Conservation (phyloP, 1,139 yeast genomes). For the Yamadazyma mexicana region DNA sequence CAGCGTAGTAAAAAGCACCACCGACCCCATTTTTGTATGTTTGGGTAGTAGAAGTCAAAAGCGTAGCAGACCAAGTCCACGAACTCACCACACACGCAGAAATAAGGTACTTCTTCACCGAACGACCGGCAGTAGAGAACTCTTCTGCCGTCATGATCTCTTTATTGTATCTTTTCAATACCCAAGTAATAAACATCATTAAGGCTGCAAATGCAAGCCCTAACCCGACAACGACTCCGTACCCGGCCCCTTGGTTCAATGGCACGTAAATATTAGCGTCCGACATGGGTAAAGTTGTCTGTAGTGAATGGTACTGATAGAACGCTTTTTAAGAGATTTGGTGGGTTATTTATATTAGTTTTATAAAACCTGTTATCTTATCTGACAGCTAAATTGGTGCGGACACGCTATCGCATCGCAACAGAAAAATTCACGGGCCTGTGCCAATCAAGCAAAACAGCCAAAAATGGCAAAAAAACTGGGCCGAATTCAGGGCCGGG, state of each 20-base stretch:
- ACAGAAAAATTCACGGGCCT: too few species aligned
- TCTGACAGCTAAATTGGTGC: not conserved
- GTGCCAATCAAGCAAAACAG: not conserved
- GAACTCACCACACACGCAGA: conserved; percentile 87
- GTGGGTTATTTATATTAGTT: not conserved
- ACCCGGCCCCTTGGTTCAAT: conserved; percentile 79
- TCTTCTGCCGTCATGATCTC: conserved; percentile 89
- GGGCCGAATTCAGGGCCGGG: conserved; percentile 2
- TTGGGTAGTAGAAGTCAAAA: conserved; percentile 74
- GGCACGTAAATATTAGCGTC: conserved; percentile 12
- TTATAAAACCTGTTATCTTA: not conserved
- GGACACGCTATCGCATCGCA: not conserved
- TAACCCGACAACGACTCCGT: conserved; percentile 84
- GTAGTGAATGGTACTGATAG: too few species aligned
- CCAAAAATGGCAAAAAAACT: not conserved
- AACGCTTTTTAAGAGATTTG: too few species aligned
- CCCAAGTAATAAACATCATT: conserved; percentile 72
- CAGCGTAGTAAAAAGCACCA: conserved; percentile 49
- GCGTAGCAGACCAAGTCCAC: conserved; percentile 95
- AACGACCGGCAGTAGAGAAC: conserved; percentile 84
- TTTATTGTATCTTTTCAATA: conserved; percentile 71
- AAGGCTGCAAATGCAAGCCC: conserved; percentile 80
- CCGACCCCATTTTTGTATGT: conserved; percentile 76
- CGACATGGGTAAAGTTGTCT: too few species aligned
- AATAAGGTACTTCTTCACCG: conserved; percentile 77